These are phyloP conservation scores for Esteya vermicola DNA, from an alignment of 2,329 filamentous ascomycete genomes.

Conservation along the genomic window DNA sequence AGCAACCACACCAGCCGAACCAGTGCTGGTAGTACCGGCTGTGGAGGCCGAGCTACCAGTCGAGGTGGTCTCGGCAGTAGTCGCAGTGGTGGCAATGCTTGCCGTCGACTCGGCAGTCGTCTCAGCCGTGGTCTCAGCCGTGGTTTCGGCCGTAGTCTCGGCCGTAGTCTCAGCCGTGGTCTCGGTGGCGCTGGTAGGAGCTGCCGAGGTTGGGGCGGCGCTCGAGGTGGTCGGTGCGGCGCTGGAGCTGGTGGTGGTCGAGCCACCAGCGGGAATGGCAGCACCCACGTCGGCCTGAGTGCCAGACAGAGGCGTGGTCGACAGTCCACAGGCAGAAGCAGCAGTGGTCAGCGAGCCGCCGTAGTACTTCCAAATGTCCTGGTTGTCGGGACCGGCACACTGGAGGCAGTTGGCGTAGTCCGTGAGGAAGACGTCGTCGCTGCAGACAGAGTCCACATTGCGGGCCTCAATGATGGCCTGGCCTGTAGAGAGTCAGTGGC, in stretches of 20 bases:
- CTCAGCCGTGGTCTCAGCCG: no score
- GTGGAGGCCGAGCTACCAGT: no score
- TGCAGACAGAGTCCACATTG: conserved; percentile 19
- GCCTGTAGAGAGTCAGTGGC: conserved; percentile 7
- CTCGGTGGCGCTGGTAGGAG: neutral
- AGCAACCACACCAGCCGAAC: no score
- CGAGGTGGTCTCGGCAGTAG: no score
- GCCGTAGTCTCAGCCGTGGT: no score
- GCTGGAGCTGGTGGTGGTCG: conserved; percentile 3
- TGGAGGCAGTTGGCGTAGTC: conserved; percentile 25
- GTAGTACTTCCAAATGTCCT: conserved; percentile 27
- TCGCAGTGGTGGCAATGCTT: no score
- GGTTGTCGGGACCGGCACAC: conserved; percentile 23
- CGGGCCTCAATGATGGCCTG: conserved; percentile 19
- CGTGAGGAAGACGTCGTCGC: conserved; percentile 20
- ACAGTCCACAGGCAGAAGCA: conserved; percentile 16
- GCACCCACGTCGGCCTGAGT: conserved; percentile 9
- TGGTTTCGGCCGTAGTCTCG: no score
- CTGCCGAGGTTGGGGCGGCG: conserved; percentile 1
- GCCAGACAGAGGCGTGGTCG: conserved; percentile 11
- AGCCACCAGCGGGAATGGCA: conserved; percentile 4
- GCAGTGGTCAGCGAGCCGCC: conserved; percentile 16
- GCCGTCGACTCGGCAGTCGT: no score
- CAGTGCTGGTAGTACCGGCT: no score
- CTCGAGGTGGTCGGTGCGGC: neutral